Base-by-base conservation (phyloP, 331 rosid genomes). In the Erythrophleum ivorense region DNA sequence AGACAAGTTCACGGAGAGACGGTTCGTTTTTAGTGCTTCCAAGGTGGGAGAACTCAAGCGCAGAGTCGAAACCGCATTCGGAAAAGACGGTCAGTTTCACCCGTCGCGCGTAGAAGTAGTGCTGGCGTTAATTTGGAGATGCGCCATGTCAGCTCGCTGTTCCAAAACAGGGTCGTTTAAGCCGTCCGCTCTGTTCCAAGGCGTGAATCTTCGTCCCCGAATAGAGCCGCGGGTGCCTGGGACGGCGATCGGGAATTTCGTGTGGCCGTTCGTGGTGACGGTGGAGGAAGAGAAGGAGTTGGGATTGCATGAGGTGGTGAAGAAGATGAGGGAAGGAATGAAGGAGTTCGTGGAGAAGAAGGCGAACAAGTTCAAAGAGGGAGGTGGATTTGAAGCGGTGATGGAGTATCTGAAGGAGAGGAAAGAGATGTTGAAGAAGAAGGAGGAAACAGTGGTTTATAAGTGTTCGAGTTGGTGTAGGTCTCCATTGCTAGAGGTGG, bases 91-190 rank as follows among this genome's bases (percentile, higher is more conserved):
- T 62, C 72, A 8, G 64, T 88, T 80, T 55, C 33, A 64, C 0
- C 84, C 87, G 7, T 83, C 91, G 7, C 85, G 86, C 3, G 91
- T 88, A 33, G 91, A 88, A 71, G 81, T 81, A 18, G 83, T 86
- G 60, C 71, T 81, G 0, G 86, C 89, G 1, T 82, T 78, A 19
- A 81, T 88, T 1, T 88, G 89, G 89, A 86, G 60, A 71, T 88
- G 83, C 36, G 89, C 86, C 0, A 9, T 79, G 46, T 21, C 19
- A 1, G 36, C 82, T 6, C 60, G 58, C 19, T 5, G 65, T 10
- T 49, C 60, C 0, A 71, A 75, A 72, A 75, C 68, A 31, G 41
- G 24, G 55, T 29, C 85, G 41, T 78, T 86, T 52, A 86, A 60
- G 71, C 88, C 71, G 2, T 86, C 89, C 0, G 70, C 65, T 12